These are phyloP conservation scores for Parathielavia hyrcaniae DNA, from an alignment of 495 filamentous ascomycete genomes.

Conservation along the genomic window DNA sequence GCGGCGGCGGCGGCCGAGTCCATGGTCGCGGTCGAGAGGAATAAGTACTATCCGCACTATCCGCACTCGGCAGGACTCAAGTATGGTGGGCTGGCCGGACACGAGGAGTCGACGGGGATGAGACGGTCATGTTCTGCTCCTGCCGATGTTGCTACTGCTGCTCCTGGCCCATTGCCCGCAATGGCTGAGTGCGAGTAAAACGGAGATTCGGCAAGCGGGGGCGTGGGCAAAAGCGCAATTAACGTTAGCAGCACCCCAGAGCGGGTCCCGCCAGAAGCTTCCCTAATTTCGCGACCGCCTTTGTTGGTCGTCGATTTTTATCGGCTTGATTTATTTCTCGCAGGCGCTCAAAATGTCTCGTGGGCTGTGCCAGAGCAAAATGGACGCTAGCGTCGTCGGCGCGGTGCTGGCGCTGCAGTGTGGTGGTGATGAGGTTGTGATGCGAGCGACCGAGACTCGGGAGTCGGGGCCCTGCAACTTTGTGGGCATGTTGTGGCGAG, in stretches of 20 bases:
- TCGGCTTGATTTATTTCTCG: too few relatives aligned
- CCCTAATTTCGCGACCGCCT: constrained; percentile 7
- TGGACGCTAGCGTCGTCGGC: not conserved
- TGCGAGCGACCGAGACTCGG: not conserved
- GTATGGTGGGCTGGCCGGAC: constrained; percentile 27
- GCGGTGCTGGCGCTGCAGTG: not conserved
- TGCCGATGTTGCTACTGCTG: not conserved
- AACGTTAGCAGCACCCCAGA: constrained; percentile 7
- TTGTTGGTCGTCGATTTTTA: too few relatives aligned
- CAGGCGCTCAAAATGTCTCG: not conserved
- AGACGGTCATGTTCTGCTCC: constrained; percentile 35
- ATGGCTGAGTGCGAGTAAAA: constrained; percentile 6
- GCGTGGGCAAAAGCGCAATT: constrained; percentile 3
- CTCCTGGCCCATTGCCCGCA: constrained; percentile 19
- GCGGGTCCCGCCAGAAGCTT: constrained; percentile 6
- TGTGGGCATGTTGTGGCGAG: not conserved
- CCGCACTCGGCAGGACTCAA: constrained; percentile 21
- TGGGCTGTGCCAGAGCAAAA: not conserved
- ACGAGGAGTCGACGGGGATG: constrained; percentile 28
- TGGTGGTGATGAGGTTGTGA: not conserved
- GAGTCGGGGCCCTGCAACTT: too few relatives aligned
- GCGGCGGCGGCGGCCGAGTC: constrained; percentile 43
- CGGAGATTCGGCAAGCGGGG: constrained; percentile 23
- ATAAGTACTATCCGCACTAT: constrained; percentile 6
- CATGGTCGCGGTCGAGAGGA: constrained; percentile 37